Base-by-base conservation (phyloP, 169 alveolate genomes). In the Eimeria tenella region DNA sequence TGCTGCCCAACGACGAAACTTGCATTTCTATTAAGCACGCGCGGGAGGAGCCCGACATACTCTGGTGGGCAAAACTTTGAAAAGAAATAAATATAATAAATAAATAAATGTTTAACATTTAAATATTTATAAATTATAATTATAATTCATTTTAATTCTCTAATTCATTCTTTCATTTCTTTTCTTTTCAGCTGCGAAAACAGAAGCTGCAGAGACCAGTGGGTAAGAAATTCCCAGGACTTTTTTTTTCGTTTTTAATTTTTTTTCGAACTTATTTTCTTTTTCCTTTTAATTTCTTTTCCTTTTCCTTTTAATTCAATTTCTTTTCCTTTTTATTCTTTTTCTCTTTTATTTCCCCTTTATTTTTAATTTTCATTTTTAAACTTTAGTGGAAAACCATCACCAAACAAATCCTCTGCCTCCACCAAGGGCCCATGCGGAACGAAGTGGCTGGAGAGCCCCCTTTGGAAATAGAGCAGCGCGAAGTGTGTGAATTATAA, bases 361-460 rank as follows among this genome's bases (percentile, higher is more conserved):
- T 77, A 15, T 6, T 77, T 49, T 0, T 53, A 0, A 9, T 17
- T 4, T 52, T 0, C 25, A n/a, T 5, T 1, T 11, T 42, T 53
- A 13, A 4, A n/a, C 25, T 5, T 0, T 65, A 93, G 95, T 93
- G 95, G 95, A 93, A 21, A 70, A 65, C 93, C 7, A 42, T 93
- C 31, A 70, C 95, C 8, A 84, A 93, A 31, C 93, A 93, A 21
- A 93, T 93, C 52, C 86, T 93, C 19, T 93, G 95, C 31, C 92
- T 82, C 73, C 95, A 93, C 65, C 77, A 73, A 42, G 95, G 95
- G 7, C n/a, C 93, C 49, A 93, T 93, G 95, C 55, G 95, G 62
- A 93, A 93, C 5, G 95, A 93, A 70, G 87, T 86, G 17, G 93
- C 95, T 3, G 95, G 95, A 0, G 95, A 83, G 19, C 95, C 95